Evolutionary conservation across 768 basidiomycete species (phyloP).

Genomic region (Termitomyces heimii): DNA sequence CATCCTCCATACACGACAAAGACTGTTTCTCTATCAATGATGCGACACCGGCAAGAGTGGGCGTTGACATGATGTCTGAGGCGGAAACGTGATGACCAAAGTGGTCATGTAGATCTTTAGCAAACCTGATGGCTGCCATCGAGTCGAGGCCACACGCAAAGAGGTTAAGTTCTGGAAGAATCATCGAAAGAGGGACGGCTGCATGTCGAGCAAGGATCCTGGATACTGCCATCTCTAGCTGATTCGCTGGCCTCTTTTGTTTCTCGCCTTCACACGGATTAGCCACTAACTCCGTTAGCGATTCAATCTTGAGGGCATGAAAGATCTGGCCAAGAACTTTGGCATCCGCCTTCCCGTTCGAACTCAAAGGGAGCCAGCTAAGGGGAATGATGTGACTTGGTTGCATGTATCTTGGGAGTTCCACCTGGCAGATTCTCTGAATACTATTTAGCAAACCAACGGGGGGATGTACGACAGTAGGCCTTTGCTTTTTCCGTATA

Average conservation of each 20-base stretch:
- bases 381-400: constrained; percentile 44
- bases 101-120: constrained; percentile 16
- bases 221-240: constrained; percentile 14
- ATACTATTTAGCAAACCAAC: constrained; percentile 24
- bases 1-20: not conserved
- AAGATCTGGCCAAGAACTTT: constrained; percentile 28
- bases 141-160: constrained; percentile 28
- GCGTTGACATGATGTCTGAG: constrained; percentile 24
- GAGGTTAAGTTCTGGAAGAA: constrained; percentile 21
- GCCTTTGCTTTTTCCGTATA: constrained; percentile 26
- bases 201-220: constrained; percentile 18
- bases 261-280: not conserved
- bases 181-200: constrained; percentile 9
- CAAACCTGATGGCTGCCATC: constrained; percentile 22
- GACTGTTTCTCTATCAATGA: constrained; percentile 2
- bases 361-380: constrained; percentile 40
- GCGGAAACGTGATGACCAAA: constrained; percentile 18
- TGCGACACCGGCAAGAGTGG: constrained; percentile 20
- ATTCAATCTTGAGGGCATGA: constrained; percentile 18
- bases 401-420: constrained; percentile 46
- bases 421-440: constrained; percentile 29
- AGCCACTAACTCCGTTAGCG: constrained; percentile 17
- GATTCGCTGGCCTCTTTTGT: constrained; percentile 13
- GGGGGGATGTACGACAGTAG: constrained; percentile 17
- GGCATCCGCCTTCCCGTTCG: constrained; percentile 30